Evolutionary conservation across 805 yeast species (phyloP), one percentile per base, ranked within the genome.

Genomic region (Saccharomycopsis sp.): DNA sequence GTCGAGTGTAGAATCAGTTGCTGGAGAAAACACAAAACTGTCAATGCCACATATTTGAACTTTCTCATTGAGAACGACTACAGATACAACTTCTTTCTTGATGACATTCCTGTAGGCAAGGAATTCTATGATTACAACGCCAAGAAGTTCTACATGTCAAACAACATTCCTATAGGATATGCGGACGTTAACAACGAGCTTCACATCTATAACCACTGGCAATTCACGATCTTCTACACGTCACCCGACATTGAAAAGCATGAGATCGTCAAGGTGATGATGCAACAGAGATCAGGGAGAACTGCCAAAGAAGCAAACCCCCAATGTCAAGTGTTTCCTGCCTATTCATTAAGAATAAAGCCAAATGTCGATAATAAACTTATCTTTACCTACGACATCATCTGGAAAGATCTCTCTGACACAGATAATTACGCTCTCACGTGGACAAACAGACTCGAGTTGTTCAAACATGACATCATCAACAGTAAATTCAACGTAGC

Each of bases 121-220:
- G 70, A 69, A 54, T 57, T 59, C 34, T 69, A 62, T 41, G 72
- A 69, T 52, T 60, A 65, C 3, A 68, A 68, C 55, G 65, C 69
- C 0, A 62, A 63, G 8, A 64, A 57, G 44, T 69, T 65, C 44
- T 69, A 69, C 54, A 60, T 69, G 12, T 66, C 66, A 19, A 53
- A 60, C n/a, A 70, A 69, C 47, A 64, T 66, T 14, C 71, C 72
- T 17, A 15, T 69, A 54, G 72, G 72, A 2, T 69, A 68, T 54
- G 23, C 64, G 1, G 72, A 69, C 38, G 38, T 60, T 12, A 66
- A 69, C 44, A 67, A 65, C 51, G 62, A 68, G 35, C 69, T 71
- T 2, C 72, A 69, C 55, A 19, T 64, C 3, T 69, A 59, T 58
- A 69, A 69, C 59, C 72, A 69, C 59, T 69, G 69, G 65, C 69